A percentile compares a stretch with the other conserved stretches of the same genome.
Evolutionary conservation across 78 protist species (phyloP).

Genomic region (Polysphondylium violaceum): DNA sequence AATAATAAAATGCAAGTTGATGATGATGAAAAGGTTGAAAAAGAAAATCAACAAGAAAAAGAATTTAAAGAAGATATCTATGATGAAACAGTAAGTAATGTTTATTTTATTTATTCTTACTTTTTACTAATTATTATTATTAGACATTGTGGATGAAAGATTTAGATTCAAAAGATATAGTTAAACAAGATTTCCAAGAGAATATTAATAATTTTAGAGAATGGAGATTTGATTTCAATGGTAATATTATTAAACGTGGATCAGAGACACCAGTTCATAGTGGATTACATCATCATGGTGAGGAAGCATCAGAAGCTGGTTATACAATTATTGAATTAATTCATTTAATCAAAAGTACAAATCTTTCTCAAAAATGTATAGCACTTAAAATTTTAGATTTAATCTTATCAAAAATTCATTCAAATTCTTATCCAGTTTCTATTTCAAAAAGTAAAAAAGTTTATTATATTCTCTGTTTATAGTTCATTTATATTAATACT

Average conservation of each 20-base stretch:
- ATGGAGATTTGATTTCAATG: conserved; percentile 70
- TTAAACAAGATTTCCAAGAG: conserved; percentile 7
- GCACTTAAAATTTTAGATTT: conserved; percentile 17
- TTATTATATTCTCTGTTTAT: not conserved
- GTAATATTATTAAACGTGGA: conserved; percentile 30
- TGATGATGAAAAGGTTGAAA: not conserved
- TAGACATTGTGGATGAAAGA: conserved; percentile 72
- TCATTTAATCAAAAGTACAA: conserved; percentile 22
- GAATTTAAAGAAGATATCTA: not conserved
- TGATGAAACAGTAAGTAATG: conserved; percentile 16
- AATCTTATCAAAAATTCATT: conserved; percentile 34
- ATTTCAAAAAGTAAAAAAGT: not conserved
- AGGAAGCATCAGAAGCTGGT: conserved; percentile 70
- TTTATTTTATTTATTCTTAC: not conserved
- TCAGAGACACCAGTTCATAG: conserved; percentile 28
- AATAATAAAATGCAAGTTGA: not conserved
- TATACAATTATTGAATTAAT: conserved; percentile 36
- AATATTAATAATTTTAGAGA: conserved; percentile 11
- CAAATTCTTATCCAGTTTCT: not conserved
- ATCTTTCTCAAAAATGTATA: conserved; percentile 26
- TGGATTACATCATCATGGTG: conserved; percentile 76
- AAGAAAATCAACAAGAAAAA: no score
- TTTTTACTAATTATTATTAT: not conserved
- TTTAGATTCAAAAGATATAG: conserved; percentile 19
- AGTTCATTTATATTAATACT: no score